A percentile compares a stretch with the other conserved stretches of the same genome.
Evolutionary conservation across 2,329 filamentous ascomycete species (phyloP).

Genomic region (Cladosporium austrohemisphaericum): DNA sequence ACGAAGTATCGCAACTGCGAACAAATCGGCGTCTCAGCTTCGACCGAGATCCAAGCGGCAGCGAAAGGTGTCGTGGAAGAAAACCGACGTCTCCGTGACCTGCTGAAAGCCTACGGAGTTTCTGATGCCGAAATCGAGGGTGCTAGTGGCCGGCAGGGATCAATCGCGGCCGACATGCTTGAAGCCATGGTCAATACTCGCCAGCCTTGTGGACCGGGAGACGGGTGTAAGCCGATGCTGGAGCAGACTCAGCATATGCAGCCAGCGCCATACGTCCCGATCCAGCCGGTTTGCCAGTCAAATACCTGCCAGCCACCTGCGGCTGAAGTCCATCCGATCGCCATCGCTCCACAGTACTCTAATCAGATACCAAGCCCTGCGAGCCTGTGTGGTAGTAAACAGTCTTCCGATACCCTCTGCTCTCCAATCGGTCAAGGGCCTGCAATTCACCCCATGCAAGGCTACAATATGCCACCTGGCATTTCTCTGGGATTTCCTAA

Average conservation of each 20-base stretch:
- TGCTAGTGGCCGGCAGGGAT: constrained; percentile 13
- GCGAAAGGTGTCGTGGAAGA: constrained; percentile 66
- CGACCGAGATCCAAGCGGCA: constrained; percentile 67
- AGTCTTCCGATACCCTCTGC: too few relatives aligned
- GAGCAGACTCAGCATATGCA: neutral
- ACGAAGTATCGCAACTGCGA: constrained; percentile 61
- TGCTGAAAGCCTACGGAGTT: constrained; percentile 58
- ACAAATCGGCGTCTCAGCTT: constrained; percentile 62
- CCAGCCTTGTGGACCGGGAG: constrained; percentile 14
- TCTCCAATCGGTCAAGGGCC: too few relatives aligned
- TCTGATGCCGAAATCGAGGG: constrained; percentile 50
- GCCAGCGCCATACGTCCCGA: neutral
- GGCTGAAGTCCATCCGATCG: neutral
- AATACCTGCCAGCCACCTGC: neutral
- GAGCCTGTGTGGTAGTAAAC: too few relatives aligned
- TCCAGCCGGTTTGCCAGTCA: neutral
- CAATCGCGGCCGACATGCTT: constrained; percentile 12
- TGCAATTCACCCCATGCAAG: too few relatives aligned
- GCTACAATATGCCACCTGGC: too few relatives aligned
- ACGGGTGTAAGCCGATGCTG: neutral
- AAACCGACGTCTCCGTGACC: constrained; percentile 59
- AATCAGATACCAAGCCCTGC: constrained; percentile 8
- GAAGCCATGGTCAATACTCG: constrained; percentile 17
- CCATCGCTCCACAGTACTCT: neutral
- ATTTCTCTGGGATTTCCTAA: too few relatives aligned